Evolutionary conservation across 2,329 filamentous ascomycete species (phyloP).

Genomic region (Venturia pyrina): DNA sequence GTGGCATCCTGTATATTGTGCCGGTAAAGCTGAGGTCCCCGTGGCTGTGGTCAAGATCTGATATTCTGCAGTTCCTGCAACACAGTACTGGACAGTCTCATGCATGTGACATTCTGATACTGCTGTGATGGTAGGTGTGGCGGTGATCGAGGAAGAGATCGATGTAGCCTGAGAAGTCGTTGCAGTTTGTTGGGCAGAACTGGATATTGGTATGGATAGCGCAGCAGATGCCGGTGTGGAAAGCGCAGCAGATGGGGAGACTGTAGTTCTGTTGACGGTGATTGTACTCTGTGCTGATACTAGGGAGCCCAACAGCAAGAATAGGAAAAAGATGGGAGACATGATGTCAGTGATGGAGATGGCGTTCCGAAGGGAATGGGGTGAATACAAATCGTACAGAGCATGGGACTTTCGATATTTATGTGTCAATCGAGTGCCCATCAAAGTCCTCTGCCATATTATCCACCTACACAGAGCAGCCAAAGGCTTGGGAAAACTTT

Average conservation of each 20-base stretch:
- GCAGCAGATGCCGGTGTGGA: not conserved
- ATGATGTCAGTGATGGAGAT: not conserved
- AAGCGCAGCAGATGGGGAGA: not conserved
- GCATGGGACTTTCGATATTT: no score
- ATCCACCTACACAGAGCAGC: not conserved
- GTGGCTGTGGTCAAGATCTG: slow-evolving; percentile 41
- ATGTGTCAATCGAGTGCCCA: not conserved
- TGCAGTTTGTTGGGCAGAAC: not conserved
- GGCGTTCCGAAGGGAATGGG: not conserved
- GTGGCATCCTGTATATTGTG: slow-evolving; percentile 57
- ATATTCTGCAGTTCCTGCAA: slow-evolving; percentile 33
- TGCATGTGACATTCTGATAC: slow-evolving; percentile 46
- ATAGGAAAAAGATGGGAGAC: not conserved
- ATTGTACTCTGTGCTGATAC: not conserved
- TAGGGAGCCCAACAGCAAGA: not conserved
- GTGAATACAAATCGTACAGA: no score
- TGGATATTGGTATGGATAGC: not conserved
- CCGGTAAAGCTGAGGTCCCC: slow-evolving; percentile 45
- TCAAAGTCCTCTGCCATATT: not conserved
- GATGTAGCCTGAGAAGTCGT: not conserved
- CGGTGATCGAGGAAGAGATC: slow-evolving; percentile 15
- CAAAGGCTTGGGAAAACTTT: not conserved
- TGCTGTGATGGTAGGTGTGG: slow-evolving; percentile 27
- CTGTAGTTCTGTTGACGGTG: not conserved
- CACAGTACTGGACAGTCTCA: slow-evolving; percentile 35